These are phyloP conservation scores for Euphorbia peplus DNA, from an alignment of 345 rosid species.

Conservation along the genomic window DNA sequence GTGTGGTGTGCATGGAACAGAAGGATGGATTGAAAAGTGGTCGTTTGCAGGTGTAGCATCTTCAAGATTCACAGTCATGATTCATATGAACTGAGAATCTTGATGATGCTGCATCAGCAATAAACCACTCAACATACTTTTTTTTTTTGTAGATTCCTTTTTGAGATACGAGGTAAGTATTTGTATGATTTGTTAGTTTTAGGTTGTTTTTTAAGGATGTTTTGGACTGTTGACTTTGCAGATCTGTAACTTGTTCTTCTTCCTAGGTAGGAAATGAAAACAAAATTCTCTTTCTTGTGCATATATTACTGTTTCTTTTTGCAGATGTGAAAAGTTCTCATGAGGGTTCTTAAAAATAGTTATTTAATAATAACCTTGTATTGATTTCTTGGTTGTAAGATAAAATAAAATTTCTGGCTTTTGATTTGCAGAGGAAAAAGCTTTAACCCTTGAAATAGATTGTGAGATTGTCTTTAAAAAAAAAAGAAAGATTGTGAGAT, in stretches of 20 bases:
- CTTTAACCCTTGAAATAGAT: too few relatives aligned
- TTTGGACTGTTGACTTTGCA: slow-evolving; percentile 23
- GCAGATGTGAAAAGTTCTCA: neutral
- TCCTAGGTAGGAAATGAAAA: slow-evolving; percentile 3
- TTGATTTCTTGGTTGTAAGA: too few relatives aligned
- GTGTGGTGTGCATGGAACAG: neutral
- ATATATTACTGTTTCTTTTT: neutral
- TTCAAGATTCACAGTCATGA: slow-evolving; percentile 82
- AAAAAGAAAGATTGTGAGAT: too few relatives aligned
- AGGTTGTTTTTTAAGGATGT: neutral
- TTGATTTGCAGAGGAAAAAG: slow-evolving; percentile 3
- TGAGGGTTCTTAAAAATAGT: too few relatives aligned
- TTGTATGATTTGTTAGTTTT: neutral
- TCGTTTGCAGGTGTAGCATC: slow-evolving; percentile 83
- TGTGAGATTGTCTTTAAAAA: too few relatives aligned
- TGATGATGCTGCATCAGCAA: slow-evolving; percentile 99
- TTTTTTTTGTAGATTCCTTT: neutral
- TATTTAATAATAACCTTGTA: too few relatives aligned
- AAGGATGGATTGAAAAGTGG: slow-evolving; percentile 44
- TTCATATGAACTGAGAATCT: slow-evolving; percentile 76
- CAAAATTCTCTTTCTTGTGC: neutral
- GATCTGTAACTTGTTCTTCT: slow-evolving; percentile 37
- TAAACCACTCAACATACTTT: slow-evolving; percentile 40
- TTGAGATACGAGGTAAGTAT: neutral
- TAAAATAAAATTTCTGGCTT: neutral